A percentile compares a stretch with the other conserved stretches of the same genome.
Evolutionary conservation across 345 rosid genomes (phyloP).

Genomic region (Salix brachista): DNA sequence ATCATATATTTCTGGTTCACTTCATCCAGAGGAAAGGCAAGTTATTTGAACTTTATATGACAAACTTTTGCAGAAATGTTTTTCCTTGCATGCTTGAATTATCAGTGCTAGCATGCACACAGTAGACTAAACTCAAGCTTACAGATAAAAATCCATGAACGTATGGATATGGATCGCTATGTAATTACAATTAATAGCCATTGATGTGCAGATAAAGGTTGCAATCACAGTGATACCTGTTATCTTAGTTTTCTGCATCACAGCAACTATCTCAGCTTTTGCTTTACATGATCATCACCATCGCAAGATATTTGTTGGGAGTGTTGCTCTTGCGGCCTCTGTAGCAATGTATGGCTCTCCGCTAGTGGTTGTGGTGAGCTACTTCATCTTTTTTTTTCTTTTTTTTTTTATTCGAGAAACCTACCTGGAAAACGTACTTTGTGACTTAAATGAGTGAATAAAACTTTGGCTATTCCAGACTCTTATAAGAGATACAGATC

Average conservation of each 20-base stretch:
- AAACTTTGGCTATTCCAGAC: too few relatives aligned
- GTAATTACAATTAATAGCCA: not conserved
- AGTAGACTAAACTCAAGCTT: not conserved
- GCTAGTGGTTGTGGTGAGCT: conserved; percentile 62
- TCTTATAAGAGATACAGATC: too few relatives aligned
- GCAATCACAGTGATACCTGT: conserved; percentile 33
- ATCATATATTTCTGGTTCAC: conserved; percentile 52
- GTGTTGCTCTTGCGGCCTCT: conserved; percentile 59
- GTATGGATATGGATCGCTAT: not conserved
- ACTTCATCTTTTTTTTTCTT: not conserved
- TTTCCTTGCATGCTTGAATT: not conserved
- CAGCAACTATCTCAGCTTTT: conserved; percentile 40
- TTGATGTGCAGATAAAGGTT: conserved; percentile 50
- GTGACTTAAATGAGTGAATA: rapidly evolving
- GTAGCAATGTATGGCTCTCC: conserved; percentile 74
- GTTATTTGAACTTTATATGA: not conserved
- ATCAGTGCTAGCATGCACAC: not conserved
- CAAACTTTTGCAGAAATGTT: not conserved
- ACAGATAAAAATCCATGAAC: not conserved
- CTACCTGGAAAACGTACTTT: too few relatives aligned
- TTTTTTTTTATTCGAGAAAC: too few relatives aligned
- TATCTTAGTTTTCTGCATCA: conserved; percentile 28
- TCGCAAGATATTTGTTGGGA: conserved; percentile 64
- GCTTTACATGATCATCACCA: conserved; percentile 56
- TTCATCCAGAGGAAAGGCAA: conserved; percentile 56